Evolutionary conservation across 768 basidiomycete genomes (phyloP), one percentile per base, ranked within the genome.

Genomic region (Tephrocybe rancida): DNA sequence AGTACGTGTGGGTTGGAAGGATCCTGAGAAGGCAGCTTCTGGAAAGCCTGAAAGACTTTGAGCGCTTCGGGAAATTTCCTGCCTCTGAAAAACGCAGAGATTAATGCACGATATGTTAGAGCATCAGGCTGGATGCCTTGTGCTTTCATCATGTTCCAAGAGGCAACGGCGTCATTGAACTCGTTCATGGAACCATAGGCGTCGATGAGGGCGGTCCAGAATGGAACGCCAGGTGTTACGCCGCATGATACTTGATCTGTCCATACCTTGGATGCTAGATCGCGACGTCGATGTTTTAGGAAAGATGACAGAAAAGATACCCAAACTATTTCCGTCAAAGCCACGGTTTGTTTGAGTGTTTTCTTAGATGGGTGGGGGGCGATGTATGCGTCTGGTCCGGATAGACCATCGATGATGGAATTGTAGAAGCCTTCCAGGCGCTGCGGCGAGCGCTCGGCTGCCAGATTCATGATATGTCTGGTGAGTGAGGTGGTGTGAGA

Each of bases 131-230:
- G 62, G 34, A 87, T 68, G 1, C 80, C 78, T 53, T 77, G 69
- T n/a, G 74, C 64, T 25, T 69, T 58, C 86, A 95, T 90, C 52
- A 78, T 63, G 30, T 77, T 66, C 89, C 91, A 94, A 1, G 81
- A 77, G 8, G 70, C 70, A 42, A 85, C 68, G 10, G 87, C 83
- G 48, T 84, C 77, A 2, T 76, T 73, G 14, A 77, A 67, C 47
- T 81, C 75, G 19, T 79, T 76, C 32, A 77, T 70, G 43, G 77
- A 70, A 27, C 75, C 79, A 59, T 87, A 86, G 7, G 83, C 82
- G 43, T 85, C 80, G 32, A 95, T 71, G 39, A 92, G 75, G 14
- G 84, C 82, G 9, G 82, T 90, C 91, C 92, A 94, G 44, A 83
- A 79, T 24, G 75, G 70, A 8, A 81, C 67, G 1, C 78, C 78